Evolutionary conservation across 257 asterid genomes (phyloP).

Genomic region (Nicotiana obtusifolia): DNA sequence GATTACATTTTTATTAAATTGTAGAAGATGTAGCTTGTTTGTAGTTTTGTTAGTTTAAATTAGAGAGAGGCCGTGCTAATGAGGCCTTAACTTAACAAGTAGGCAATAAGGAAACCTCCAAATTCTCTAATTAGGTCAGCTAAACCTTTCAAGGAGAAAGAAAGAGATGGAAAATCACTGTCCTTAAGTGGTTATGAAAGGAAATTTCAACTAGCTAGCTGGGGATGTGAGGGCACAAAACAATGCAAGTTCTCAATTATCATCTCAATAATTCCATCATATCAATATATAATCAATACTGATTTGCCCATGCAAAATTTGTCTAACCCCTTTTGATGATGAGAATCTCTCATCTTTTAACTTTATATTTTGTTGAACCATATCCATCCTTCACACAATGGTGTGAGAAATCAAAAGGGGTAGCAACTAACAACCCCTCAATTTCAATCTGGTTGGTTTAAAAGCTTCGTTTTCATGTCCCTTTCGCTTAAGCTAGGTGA

Average conservation of each 20-base stretch:
- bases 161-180: background rate
- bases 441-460: background rate
- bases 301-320: background rate
- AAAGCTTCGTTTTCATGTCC: background rate
- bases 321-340: background rate
- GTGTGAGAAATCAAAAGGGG: background rate
- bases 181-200: background rate
- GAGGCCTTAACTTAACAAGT: background rate
- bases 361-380: background rate
- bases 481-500: background rate
- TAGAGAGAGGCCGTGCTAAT: background rate
- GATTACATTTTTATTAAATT: background rate
- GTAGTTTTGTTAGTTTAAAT: background rate
- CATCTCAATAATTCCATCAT: constrained; percentile 6
- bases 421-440: background rate
- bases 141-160: constrained; percentile 12
- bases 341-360: no score
- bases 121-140: constrained; percentile 13
- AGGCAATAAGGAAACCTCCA: background rate
- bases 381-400: background rate
- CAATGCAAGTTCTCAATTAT: background rate
- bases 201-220: constrained; percentile 7
- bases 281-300: background rate
- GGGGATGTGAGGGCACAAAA: background rate
- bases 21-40: background rate